These are phyloP conservation scores for Cytospora piceae DNA, from an alignment of 2,329 filamentous ascomycete species.

Conservation along the genomic window DNA sequence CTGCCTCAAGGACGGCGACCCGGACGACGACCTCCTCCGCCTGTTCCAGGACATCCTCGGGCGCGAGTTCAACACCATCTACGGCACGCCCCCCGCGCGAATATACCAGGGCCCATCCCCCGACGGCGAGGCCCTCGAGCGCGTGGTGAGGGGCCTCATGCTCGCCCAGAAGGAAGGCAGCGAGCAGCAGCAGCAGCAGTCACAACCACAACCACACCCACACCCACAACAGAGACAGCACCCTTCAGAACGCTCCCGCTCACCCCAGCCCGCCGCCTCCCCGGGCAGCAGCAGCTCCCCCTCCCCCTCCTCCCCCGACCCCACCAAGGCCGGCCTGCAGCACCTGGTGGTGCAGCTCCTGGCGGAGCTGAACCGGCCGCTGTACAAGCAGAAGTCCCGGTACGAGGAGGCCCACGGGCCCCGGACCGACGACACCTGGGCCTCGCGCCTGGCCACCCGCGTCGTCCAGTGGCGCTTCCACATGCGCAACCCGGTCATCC, in stretches of 20 bases:
- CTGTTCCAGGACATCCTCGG: conserved; percentile 28
- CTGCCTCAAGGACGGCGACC: conserved; percentile 18
- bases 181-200: conserved; percentile 7
- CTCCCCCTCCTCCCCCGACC: conserved; percentile 12
- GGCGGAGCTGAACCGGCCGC: conserved; percentile 24
- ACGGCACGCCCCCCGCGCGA: conserved; percentile 11
- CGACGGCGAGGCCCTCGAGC: conserved; percentile 29
- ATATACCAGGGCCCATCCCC: conserved; percentile 21
- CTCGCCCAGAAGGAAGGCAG: conserved; percentile 22
- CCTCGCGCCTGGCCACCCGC: conserved; percentile 26
- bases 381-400: conserved; percentile 18
- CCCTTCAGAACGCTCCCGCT: neutral
- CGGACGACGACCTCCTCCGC: conserved; percentile 28
- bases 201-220: too few species aligned
- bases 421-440: conserved; percentile 27
- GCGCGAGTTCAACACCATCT: conserved; percentile 28
- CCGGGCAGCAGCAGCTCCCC: neutral
- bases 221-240: too few species aligned
- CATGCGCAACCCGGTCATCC: conserved; percentile 21
- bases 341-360: conserved; percentile 19
- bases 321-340: conserved; percentile 20
- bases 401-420: conserved; percentile 26
- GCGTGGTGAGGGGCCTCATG: conserved; percentile 27
- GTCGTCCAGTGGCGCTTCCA: conserved; percentile 29
- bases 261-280: conserved; percentile 13